Conservation (phyloP, 2,329 filamentous ascomycete genomes). For the Calonectria multiphialidica region DNA sequence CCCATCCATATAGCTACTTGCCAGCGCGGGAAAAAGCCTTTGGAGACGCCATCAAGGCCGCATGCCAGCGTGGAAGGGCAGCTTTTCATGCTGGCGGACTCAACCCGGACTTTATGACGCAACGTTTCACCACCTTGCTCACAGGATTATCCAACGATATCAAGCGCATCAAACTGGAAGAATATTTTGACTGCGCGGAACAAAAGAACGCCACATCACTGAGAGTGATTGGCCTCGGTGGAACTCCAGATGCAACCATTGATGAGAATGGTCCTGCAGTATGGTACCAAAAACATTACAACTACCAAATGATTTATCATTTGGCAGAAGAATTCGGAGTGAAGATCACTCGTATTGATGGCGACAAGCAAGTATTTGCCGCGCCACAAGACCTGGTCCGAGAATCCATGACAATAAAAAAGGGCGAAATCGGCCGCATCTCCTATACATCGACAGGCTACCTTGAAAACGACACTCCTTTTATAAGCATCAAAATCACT, state of each 20-base stretch:
- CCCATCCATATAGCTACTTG: neutral
- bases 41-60: neutral
- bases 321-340: neutral
- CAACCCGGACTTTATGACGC: neutral
- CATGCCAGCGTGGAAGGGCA: neutral
- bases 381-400: neutral
- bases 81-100: neutral
- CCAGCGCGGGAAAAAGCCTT: neutral
- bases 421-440: neutral
- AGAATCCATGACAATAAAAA: neutral
- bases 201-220: neutral
- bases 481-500: neutral
- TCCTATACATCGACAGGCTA: neutral
- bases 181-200: neutral
- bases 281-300: neutral
- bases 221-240: neutral
- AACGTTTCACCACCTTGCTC: neutral
- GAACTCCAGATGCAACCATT: neutral
- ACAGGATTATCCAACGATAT: neutral
- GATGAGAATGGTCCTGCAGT: neutral
- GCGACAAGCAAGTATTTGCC: neutral
- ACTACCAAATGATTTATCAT: neutral
- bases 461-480: neutral
- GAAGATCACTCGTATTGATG: neutral
- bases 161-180: neutral